These are phyloP conservation scores for Dillenia suffruticosa DNA, from an alignment of 164 flowering plant species.

Conservation along the genomic window DNA sequence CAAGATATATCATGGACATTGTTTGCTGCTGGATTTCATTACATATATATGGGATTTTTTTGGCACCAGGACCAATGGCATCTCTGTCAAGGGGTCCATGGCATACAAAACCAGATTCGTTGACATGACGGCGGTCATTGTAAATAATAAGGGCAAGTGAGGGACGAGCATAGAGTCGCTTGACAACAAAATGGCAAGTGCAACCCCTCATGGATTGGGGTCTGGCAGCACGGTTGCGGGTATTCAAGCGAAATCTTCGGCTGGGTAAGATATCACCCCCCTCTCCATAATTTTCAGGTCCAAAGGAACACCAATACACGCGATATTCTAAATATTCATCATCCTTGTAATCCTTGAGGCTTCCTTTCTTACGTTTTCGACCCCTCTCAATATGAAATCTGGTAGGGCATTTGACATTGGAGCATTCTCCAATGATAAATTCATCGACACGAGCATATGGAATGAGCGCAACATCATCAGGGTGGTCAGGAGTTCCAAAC, in stretches of 20 bases:
- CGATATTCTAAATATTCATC: constrained; percentile 88
- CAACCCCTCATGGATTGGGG: constrained; percentile 99
- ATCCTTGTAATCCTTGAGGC: constrained; percentile 68
- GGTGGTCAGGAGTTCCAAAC: constrained; percentile 59
- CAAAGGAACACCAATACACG: constrained; percentile 99
- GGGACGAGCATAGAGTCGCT: constrained; percentile 89
- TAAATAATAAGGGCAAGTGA: constrained; percentile 77
- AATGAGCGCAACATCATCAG: constrained; percentile 87
- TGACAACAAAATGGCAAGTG: constrained; percentile 84
- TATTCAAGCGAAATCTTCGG: constrained; percentile 82
- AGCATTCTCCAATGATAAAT: constrained; percentile 87
- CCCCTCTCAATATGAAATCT: constrained; percentile 95
- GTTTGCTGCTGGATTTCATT: constrained; percentile 91
- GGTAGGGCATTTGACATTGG: constrained; percentile 73
- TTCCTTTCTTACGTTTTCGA: constrained; percentile 59
- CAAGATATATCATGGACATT: constrained; percentile 96
- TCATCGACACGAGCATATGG: constrained; percentile 79
- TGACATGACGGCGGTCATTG: constrained; percentile 84
- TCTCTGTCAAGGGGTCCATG: constrained; percentile 97
- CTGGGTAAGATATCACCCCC: constrained; percentile 88
- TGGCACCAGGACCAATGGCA: constrained; percentile 98
- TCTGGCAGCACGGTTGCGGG: constrained; percentile 94
- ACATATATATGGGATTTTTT: constrained; percentile 77
- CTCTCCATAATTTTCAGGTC: constrained; percentile 97
- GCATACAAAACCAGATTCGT: constrained; percentile 83